A percentile compares a stretch with the other conserved stretches of the same genome.
phyloP scores from a whole-genome alignment of 202 grass and related monocot genomes.

The Setaria italica region DNA sequence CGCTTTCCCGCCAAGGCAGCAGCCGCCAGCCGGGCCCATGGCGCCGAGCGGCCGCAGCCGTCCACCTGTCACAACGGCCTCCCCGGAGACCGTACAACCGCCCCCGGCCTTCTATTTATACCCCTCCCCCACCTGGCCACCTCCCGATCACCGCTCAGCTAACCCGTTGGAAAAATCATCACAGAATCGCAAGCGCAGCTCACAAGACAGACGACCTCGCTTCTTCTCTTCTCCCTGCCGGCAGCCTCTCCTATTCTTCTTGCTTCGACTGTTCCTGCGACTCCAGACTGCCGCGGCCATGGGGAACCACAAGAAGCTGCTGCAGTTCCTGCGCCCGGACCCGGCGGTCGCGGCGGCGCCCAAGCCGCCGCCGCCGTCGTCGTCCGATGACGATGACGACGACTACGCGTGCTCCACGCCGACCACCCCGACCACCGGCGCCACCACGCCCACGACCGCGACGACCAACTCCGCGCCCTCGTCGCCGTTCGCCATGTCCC shows the following conservation, averaged over 20 bases:
- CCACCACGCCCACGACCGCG: neutral
- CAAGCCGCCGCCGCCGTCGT: neutral
- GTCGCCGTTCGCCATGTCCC: slow-evolving; percentile 57
- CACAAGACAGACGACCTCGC: neutral
- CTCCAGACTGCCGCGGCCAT: slow-evolving; percentile 4
- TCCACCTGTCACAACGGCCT: slow-evolving; percentile 47
- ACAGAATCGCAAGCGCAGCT: neutral
- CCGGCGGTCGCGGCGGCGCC: slow-evolving; percentile 27
- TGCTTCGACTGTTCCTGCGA: neutral
- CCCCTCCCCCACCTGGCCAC: neutral
- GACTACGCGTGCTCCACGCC: neutral
- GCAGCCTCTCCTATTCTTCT: neutral
- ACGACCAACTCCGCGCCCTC: slow-evolving; percentile 26
- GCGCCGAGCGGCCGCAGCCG: neutral
- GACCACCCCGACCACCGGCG: slow-evolving; percentile 2
- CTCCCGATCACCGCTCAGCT: neutral
- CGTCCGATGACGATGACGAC: slow-evolving; percentile 25
- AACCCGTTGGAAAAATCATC: neutral
- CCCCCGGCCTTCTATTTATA: neutral
- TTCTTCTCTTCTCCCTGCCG: neutral
- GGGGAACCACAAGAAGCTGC: slow-evolving; percentile 65
- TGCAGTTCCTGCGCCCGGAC: slow-evolving; percentile 59
- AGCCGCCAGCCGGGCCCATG: neutral
- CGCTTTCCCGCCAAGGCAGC: neutral
- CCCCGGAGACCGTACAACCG: neutral